Conservation (phyloP, 441 rosid species). For the Theobroma grandiflorum region DNA sequence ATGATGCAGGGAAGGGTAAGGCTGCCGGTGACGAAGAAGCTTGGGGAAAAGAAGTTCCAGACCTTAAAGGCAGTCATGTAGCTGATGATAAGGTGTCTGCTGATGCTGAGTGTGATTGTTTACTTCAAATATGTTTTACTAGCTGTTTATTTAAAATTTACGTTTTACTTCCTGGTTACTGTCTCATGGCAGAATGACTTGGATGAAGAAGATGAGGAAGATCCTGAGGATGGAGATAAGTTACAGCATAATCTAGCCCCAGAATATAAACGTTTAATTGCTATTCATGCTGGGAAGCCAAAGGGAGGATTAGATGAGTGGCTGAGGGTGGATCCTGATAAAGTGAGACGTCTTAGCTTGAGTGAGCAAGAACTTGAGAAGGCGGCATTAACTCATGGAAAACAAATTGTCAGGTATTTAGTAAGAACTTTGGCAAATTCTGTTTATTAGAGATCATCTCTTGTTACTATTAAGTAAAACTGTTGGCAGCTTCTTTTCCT, state of each 20-base stretch:
- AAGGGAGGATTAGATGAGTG: conserved; percentile 79
- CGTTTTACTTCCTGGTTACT: conserved; percentile 23
- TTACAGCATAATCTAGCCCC: conserved; percentile 47
- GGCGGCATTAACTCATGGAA: conserved; percentile 65
- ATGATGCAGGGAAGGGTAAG: conserved; percentile 46
- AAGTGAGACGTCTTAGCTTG: conserved; percentile 86
- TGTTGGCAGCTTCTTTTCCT: not conserved
- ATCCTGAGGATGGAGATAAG: conserved; percentile 54
- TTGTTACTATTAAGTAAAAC: not conserved
- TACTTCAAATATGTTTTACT: not conserved
- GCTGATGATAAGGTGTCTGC: conserved; percentile 56
- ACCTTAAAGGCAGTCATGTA: conserved; percentile 41
- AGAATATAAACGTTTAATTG: conserved; percentile 77
- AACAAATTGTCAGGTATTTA: conserved; percentile 74
- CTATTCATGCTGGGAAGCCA: conserved; percentile 91
- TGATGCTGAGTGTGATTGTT: not conserved
- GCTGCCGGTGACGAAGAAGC: conserved; percentile 67
- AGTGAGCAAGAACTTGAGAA: conserved; percentile 87
- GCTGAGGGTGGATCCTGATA: conserved; percentile 66
- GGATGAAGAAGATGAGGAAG: conserved; percentile 57
- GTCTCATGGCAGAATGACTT: conserved; percentile 51
- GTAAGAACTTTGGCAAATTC: not conserved
- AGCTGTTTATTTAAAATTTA: not conserved
- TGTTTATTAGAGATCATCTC: not conserved
- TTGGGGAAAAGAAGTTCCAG: conserved; percentile 73